Percentiles rank a stretch among this genome's conserved stretches.
phyloP scores from a whole-genome alignment of 768 basidiomycete species.

The Macrolepiota albuminosa region DNA sequence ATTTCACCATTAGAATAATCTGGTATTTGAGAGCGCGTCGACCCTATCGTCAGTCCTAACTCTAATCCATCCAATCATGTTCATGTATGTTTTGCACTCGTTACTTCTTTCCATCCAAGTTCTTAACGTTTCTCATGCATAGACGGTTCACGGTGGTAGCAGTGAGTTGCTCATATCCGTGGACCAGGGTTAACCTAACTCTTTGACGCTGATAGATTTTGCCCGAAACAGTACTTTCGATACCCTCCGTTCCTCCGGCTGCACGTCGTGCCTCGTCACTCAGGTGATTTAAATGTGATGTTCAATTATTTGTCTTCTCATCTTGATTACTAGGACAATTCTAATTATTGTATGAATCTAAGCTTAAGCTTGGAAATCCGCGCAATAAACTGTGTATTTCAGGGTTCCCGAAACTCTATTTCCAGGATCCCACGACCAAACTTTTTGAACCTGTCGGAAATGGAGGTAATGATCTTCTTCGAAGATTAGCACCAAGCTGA shows the following conservation, averaged over 20 bases:
- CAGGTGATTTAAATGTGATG: conserved; percentile 17
- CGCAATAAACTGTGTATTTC: neutral
- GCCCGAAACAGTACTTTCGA: conserved; percentile 28
- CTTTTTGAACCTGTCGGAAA: conserved; percentile 32
- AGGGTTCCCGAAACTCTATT: conserved; percentile 41
- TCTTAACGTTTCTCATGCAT: neutral
- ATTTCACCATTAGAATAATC: neutral
- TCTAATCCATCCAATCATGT: conserved; percentile 33
- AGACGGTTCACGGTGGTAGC: conserved; percentile 36
- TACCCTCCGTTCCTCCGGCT: conserved; percentile 28
- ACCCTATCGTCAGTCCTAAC: conserved; percentile 33
- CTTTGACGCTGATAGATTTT: conserved; percentile 23
- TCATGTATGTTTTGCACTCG: conserved; percentile 26
- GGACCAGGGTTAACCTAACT: neutral
- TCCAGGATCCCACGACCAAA: conserved; percentile 33
- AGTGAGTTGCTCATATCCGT: conserved; percentile 19
- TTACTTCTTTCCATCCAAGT: neutral
- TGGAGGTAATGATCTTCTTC: conserved; percentile 22
- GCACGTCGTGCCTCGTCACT: conserved; percentile 32
- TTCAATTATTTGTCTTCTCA: neutral
- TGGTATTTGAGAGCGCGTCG: conserved; percentile 27
- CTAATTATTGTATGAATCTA: conserved; percentile 32
- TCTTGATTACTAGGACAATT: conserved; percentile 25
- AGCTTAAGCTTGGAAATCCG: neutral
- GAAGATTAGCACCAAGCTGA: neutral